Percentiles rank a stretch among this genome's conserved stretches.
phyloP scores from a whole-genome alignment of 2,329 filamentous ascomycete species.

The Aspergillus eucalypticola region DNA sequence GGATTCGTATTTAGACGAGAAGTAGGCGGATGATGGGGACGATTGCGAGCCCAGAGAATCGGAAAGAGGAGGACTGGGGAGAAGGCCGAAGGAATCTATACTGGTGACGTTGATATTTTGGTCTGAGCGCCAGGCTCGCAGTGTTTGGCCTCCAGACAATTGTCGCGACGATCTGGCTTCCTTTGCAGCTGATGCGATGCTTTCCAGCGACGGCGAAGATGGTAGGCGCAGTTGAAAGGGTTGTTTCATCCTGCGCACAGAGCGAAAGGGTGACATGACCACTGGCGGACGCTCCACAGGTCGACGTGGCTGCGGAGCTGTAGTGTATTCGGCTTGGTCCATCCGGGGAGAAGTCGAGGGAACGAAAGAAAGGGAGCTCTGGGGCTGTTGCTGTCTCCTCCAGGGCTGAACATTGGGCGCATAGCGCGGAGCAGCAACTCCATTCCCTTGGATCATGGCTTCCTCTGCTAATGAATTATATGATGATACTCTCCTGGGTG shows the following conservation, averaged over 20 bases:
- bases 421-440: constrained; percentile 23
- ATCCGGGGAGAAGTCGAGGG: constrained; percentile 32
- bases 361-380: constrained; percentile 38
- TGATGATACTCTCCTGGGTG: constrained; percentile 18
- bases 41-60: constrained; percentile 32
- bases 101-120: constrained; percentile 35
- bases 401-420: constrained; percentile 29
- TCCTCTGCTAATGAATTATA: constrained; percentile 21
- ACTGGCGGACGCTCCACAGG: constrained; percentile 27
- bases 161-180: constrained; percentile 22
- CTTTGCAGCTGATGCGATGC: constrained; percentile 21
- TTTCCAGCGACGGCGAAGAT: constrained; percentile 36
- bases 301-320: constrained; percentile 24
- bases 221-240: constrained; percentile 41
- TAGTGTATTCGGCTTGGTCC: constrained; percentile 33
- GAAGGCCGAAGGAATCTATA: constrained; percentile 36
- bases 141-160: constrained; percentile 24
- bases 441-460: constrained; percentile 12
- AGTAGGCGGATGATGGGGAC: constrained; percentile 30
- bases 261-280: constrained; percentile 41
- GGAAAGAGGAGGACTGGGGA: constrained; percentile 41
- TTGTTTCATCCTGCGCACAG: constrained; percentile 42
- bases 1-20: constrained; percentile 24
- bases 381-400: constrained; percentile 32
- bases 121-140: constrained; percentile 40